A percentile compares a stretch with the other conserved stretches of the same genome.
Conservation (phyloP, 345 rosid genomes). For the Eucalyptus dawsonii region DNA sequence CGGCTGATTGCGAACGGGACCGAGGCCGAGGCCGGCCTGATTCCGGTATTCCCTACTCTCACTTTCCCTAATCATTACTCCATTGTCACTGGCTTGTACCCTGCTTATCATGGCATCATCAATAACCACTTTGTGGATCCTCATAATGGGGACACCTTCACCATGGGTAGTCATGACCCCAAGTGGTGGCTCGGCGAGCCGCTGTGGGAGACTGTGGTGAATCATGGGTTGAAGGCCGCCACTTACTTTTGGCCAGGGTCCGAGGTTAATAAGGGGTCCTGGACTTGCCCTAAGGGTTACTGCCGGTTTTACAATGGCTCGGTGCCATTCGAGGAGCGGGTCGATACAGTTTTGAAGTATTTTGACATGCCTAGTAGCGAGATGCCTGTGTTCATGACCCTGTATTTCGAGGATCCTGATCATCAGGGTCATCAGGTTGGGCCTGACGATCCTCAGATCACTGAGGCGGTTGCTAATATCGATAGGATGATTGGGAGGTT, state of each 20-base stretch:
- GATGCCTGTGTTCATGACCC: slow-evolving; percentile 67
- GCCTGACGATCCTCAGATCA: slow-evolving; percentile 76
- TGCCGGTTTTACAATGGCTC: slow-evolving; percentile 62
- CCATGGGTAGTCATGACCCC: slow-evolving; percentile 72
- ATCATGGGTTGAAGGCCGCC: slow-evolving; percentile 73
- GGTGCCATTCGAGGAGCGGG: slow-evolving; percentile 79
- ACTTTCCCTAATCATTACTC: slow-evolving; percentile 96
- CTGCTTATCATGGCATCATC: slow-evolving; percentile 75
- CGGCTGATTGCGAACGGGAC: slow-evolving; percentile 75
- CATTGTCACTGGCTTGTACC: slow-evolving; percentile 88
- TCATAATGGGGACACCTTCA: slow-evolving; percentile 34
- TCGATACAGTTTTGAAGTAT: slow-evolving; percentile 59
- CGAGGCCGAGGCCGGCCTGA: slow-evolving; percentile 75
- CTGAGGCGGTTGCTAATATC: slow-evolving; percentile 64
- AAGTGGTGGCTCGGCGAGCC: slow-evolving; percentile 98
- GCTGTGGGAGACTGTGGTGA: slow-evolving; percentile 81
- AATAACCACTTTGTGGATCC: slow-evolving; percentile 70
- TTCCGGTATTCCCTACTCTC: slow-evolving; percentile 80
- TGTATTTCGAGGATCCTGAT: slow-evolving; percentile 96
- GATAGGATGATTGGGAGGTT: slow-evolving; percentile 72
- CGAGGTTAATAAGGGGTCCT: slow-evolving; percentile 87
- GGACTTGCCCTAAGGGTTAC: slow-evolving; percentile 55
- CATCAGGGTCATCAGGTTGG: slow-evolving; percentile 94
- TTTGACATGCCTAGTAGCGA: slow-evolving; percentile 63
- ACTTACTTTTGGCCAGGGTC: slow-evolving; percentile 97